Base-by-base conservation (phyloP, 2,329 filamentous ascomycete species). In the Neoascochyta sp. region DNA sequence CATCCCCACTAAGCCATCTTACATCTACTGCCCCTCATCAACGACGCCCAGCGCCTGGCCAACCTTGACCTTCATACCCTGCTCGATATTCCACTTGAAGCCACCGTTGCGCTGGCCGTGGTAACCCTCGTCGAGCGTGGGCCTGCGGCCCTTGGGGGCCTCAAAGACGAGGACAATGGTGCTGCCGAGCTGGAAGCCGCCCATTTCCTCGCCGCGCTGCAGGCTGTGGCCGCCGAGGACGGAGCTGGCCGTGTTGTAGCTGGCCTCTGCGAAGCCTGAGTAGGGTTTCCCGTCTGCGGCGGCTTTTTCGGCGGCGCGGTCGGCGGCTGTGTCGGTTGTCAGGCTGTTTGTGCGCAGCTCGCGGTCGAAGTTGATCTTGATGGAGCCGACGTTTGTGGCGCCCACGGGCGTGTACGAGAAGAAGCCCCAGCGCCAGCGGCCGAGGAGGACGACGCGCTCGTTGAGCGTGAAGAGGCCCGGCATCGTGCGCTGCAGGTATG, bases 151-250 rank as follows among this genome's bases (percentile, higher is more conserved):
- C 48, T 81, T 78, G 0, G 92, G 92, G 9, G 92, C 92, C 66
- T 98, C 93, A 57, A 98, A 98, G 1, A 98, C 88, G 29, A 98
- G 71, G 21, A 98, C 92, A 46, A 98, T 81, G 1, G 90, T 95
- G 61, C 87, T 95, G 12, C 92, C 92, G 3, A 98, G 73, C 68
- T 93, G 87, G 67, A 98, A 98, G 0, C 92, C 93, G 32, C 92
- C 92, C 88, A 98, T 96, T 65, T 98, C 92, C 58, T 96, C 90
- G 19, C 92, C 92, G 24, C 85, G 75, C 42, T 81, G 78, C 32
- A 98, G 68, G 2, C 90, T 83, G 59, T 96, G 81, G 3, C 93
- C 92, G 12, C 79, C 78, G 0, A 98, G 72, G 2, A 95, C 76
- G 3, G 73, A 66, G 52, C 85, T 93, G 2, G 90, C 86, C 10